Evolutionary conservation across 495 filamentous ascomycete genomes (phyloP).

Genomic region (Bacidia rubella): DNA sequence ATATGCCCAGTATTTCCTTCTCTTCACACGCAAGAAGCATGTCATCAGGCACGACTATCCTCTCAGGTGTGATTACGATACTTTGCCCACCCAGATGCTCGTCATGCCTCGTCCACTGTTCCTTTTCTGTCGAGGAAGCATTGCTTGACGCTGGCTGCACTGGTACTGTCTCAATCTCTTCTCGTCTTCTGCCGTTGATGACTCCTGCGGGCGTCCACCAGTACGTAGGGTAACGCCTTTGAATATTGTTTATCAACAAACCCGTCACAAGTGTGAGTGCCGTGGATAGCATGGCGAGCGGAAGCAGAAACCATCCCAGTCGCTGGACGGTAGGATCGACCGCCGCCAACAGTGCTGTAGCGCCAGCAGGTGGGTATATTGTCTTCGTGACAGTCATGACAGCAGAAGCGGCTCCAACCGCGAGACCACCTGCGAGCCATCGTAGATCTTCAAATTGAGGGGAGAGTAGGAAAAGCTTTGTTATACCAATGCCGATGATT

Average conservation of each 20-base stretch:
- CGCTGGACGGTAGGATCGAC: constrained; percentile 38
- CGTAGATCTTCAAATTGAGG: constrained; percentile 32
- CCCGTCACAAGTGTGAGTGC: constrained; percentile 52
- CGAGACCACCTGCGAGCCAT: constrained; percentile 56
- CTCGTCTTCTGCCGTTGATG: constrained; percentile 20
- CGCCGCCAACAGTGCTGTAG: constrained; percentile 69
- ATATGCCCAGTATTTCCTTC: too few species aligned
- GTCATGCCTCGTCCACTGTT: too few species aligned
- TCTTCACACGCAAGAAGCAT: too few species aligned
- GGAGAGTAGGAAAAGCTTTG: constrained; percentile 58
- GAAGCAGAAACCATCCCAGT: constrained; percentile 64
- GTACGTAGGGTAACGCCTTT: constrained; percentile 61
- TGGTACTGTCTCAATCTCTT: too few species aligned
- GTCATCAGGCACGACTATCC: too few species aligned
- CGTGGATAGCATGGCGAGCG: constrained; percentile 51
- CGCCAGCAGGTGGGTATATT: constrained; percentile 77
- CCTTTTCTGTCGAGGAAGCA: too few species aligned
- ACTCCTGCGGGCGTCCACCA: constrained; percentile 39
- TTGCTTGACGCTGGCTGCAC: too few species aligned
- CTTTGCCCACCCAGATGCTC: too few species aligned
- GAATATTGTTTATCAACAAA: constrained; percentile 61
- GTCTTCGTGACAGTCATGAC: constrained; percentile 69
- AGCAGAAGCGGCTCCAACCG: constrained; percentile 53
- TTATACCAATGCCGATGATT: constrained; percentile 49
- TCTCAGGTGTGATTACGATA: too few species aligned